Evolutionary conservation across 1,139 yeast genomes (phyloP), one percentile per base, ranked within the genome.

Genomic region (Hansenula anomala): DNA sequence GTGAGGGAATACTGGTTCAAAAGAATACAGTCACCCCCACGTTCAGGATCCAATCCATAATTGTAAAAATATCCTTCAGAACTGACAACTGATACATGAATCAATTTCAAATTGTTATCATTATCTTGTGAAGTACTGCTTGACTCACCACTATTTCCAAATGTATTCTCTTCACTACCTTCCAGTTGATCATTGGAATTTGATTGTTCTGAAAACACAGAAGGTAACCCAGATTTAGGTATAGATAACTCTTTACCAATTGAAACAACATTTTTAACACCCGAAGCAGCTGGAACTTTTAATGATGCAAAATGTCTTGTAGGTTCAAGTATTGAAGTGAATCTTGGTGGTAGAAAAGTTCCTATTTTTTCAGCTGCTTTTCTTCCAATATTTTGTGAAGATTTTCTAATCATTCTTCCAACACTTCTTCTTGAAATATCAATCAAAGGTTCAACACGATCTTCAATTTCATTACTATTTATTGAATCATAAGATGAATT

Each of bases 281-380:
- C 85, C 41, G 70, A 71, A 15, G 73, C 65, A 3, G 81, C 71
- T 11, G 92, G 95, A 19, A 92, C 78, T 58, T 89, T 90, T 51
- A 92, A 69, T 19, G 89, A 88, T 0, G 98, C 97, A 71, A 92
- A 92, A 56, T 90, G 97, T 41, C 98, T 72, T 15, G 88, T 83
- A 9, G 97, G 96, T 57, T 90, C 97, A 52, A 92, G 67, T 43
- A 90, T 82, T 2, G 95, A 88, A 1, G 94, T 78, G 40, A 90
- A 84, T 37, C 88, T 75, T 13, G 85, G 79, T 0, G 97, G 97
- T 33, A 90, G 68, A 48, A 82, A 85, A 24, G 87, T 88, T 0
- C 96, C 96, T 75, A 89, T 80, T 38, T 83, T 84, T 51, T 83
- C 94, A 0, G 95, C 96, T 2, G 95, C 95, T 45, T 80, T 80